These are phyloP conservation scores for Pisolithus microcarpus DNA, from an alignment of 768 basidiomycete species.

Conservation along the genomic window DNA sequence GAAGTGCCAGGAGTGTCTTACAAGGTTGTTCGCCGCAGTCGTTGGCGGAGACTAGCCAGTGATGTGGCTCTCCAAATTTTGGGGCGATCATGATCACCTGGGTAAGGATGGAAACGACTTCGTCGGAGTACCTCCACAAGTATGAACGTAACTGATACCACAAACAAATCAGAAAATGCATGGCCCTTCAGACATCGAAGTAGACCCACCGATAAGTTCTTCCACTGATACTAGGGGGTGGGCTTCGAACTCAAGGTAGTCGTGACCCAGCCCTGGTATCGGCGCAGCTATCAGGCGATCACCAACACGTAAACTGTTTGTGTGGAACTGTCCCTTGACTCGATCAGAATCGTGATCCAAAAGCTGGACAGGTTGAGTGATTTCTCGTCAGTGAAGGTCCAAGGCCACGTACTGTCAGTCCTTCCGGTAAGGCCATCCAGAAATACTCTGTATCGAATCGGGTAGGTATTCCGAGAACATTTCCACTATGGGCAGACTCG, in stretches of 20 bases:
- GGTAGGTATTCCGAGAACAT: slow-evolving; percentile 52
- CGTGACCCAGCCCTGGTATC: slow-evolving; percentile 46
- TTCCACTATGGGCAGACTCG: slow-evolving; percentile 34
- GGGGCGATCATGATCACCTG: slow-evolving; percentile 42
- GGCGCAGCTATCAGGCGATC: slow-evolving; percentile 42
- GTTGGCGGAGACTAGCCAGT: slow-evolving; percentile 22
- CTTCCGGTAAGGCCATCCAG: slow-evolving; percentile 51
- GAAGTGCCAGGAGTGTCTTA: slow-evolving; percentile 1
- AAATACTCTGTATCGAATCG: slow-evolving; percentile 57
- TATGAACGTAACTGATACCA: slow-evolving; percentile 46
- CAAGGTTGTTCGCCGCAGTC: slow-evolving; percentile 28
- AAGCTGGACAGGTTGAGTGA: slow-evolving; percentile 29
- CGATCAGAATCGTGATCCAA: slow-evolving; percentile 46
- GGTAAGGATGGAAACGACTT: slow-evolving; percentile 46
- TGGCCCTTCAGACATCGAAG: not conserved
- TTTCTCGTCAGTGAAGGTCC: slow-evolving; percentile 1
- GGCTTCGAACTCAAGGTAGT: slow-evolving; percentile 49
- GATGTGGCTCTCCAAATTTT: slow-evolving; percentile 36
- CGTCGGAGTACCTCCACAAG: slow-evolving; percentile 60
- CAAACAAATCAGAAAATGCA: slow-evolving; percentile 8
- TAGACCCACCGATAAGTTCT: slow-evolving; percentile 43
- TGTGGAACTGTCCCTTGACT: slow-evolving; percentile 44
- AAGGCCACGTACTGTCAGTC: slow-evolving; percentile 38
- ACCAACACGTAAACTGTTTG: slow-evolving; percentile 42
- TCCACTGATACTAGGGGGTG: slow-evolving; percentile 43